phyloP scores from a whole-genome alignment of 2,329 filamentous ascomycete species.

The Triangularia verruculosa region DNA sequence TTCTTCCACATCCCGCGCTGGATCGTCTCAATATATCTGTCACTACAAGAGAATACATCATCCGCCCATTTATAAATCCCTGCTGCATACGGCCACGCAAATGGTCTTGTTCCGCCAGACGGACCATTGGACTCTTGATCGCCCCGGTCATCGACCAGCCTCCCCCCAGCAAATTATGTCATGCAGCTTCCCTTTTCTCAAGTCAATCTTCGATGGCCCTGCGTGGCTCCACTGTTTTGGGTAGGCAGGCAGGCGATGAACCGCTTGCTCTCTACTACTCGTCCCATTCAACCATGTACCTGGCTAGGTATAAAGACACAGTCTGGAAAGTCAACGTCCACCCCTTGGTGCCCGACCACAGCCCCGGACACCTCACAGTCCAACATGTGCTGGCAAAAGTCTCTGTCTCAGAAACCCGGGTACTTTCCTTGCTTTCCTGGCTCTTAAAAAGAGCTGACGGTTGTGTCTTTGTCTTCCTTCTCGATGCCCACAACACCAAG shows the following conservation, averaged over 20 bases:
- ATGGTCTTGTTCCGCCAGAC: conserved; percentile 18
- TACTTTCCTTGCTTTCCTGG: conserved; percentile 12
- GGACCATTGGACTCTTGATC: conserved; percentile 15
- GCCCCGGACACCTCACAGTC: conserved; percentile 4
- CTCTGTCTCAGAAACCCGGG: conserved; percentile 14
- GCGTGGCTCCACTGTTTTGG: conserved; percentile 18
- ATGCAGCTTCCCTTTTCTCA: conserved; percentile 19
- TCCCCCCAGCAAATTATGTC: conserved; percentile 22
- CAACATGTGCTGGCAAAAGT: conserved; percentile 25
- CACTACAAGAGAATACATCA: background rate
- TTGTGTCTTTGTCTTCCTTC: conserved; percentile 12
- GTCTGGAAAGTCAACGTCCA: conserved; percentile 13
- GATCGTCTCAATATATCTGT: background rate
- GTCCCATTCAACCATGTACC: conserved; percentile 19
- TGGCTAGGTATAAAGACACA: conserved; percentile 23
- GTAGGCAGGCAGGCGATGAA: conserved; percentile 16
- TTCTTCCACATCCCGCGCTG: background rate
- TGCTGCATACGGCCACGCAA: conserved; percentile 22
- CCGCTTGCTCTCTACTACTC: conserved; percentile 15
- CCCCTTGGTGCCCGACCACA: conserved; percentile 29
- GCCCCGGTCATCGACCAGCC: conserved; percentile 12
- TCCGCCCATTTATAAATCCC: conserved; percentile 13
- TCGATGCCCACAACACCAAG: background rate
- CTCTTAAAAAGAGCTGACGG: conserved; percentile 16
- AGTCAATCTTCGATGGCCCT: background rate